Conservation (phyloP, 2,329 filamentous ascomycete genomes). For the Aspergillus persii region DNA sequence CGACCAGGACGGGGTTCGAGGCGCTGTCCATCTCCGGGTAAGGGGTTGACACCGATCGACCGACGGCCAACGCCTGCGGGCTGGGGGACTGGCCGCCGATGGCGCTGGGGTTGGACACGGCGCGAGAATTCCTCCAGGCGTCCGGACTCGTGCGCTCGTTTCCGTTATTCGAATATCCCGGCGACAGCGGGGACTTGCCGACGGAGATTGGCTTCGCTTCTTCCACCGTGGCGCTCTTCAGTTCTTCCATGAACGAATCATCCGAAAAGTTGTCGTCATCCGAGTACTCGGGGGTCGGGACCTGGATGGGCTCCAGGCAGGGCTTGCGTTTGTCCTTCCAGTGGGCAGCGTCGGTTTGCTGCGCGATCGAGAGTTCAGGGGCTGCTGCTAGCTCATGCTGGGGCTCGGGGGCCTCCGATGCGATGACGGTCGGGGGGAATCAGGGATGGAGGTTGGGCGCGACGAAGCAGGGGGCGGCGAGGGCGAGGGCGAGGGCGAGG, state of each 20-base stretch:
- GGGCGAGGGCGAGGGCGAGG: background rate
- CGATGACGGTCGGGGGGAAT: conserved; percentile 17
- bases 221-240: conserved; percentile 76
- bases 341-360: conserved; percentile 20
- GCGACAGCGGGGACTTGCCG: conserved; percentile 76
- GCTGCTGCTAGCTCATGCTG: conserved; percentile 18
- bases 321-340: conserved; percentile 35
- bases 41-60: conserved; percentile 40
- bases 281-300: conserved; percentile 38
- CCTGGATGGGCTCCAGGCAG: conserved; percentile 54
- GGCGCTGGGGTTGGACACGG: conserved; percentile 41
- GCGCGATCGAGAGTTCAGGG: conserved; percentile 21
- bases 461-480: conserved; percentile 16
- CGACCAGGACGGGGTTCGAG: conserved; percentile 48
- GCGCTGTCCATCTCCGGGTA: conserved; percentile 31
- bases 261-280: conserved; percentile 53
- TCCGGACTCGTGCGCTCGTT: conserved; percentile 28
- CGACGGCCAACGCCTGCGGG: conserved; percentile 31
- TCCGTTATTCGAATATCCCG: conserved; percentile 52
- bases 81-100: conserved; percentile 25
- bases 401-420: conserved; percentile 19
- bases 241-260: conserved; percentile 79
- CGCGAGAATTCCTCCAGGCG: conserved; percentile 37
- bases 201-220: conserved; percentile 79
- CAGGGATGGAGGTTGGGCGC: conserved; percentile 15